A percentile compares a stretch with the other conserved stretches of the same genome.
Evolutionary conservation across 2,329 filamentous ascomycete species (phyloP).

Genomic region (Geoglossum cookeanum): DNA sequence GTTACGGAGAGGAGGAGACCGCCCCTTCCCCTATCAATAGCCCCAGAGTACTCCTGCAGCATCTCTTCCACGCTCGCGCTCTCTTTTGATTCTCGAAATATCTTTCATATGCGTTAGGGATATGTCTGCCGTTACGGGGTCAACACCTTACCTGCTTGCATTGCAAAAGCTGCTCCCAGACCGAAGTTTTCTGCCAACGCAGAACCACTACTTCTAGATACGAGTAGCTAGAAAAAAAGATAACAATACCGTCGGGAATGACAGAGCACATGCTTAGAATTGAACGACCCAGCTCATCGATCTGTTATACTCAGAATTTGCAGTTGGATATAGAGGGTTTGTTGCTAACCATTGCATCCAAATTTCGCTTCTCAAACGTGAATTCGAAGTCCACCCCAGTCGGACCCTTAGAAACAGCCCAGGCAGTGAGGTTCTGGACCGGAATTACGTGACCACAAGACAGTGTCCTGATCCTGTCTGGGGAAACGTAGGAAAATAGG

Average conservation of each 20-base stretch:
- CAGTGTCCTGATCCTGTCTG: conserved; percentile 50
- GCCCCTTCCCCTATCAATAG: conserved; percentile 43
- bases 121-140: conserved; percentile 9
- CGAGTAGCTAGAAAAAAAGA: conserved; percentile 90
- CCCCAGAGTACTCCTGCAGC: conserved; percentile 50
- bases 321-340: conserved; percentile 3
- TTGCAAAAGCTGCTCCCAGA: conserved; percentile 39
- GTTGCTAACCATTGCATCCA: conserved; percentile 35
- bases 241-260: conserved; percentile 76
- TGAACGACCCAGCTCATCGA: conserved; percentile 53
- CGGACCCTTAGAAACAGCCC: conserved; percentile 39
- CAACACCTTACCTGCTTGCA: conserved; percentile 30
- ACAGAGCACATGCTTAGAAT: conserved; percentile 51
- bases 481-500: conserved; percentile 56
- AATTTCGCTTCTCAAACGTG: conserved; percentile 59
- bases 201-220: conserved; percentile 61
- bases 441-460: conserved; percentile 95
- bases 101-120: not conserved
- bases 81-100: conserved; percentile 36
- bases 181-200: conserved; percentile 34
- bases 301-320: conserved; percentile 19
- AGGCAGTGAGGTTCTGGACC: conserved; percentile 57
- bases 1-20: conserved; percentile 79
- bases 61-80: conserved; percentile 41
- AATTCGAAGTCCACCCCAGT: conserved; percentile 53